Conservation (phyloP, 2,329 filamentous ascomycete genomes). For the Penicillium concentricum region DNA sequence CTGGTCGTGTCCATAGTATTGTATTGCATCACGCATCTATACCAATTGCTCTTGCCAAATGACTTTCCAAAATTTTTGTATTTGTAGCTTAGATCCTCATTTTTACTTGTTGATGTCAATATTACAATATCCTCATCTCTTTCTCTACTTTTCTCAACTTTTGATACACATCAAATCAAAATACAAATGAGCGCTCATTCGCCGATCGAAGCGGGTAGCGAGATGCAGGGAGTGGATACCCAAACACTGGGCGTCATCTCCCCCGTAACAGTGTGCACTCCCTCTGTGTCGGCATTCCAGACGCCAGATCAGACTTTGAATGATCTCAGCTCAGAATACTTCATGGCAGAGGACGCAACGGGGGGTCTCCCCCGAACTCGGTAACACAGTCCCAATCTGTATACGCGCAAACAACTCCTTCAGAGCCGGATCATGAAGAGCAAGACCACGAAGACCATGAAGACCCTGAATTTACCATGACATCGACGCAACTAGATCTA, state of each 20-base stretch:
- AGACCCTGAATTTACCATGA: constrained; percentile 18
- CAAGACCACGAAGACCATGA: constrained; percentile 14
- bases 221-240: constrained; percentile 22
- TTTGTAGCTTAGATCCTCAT: neutral
- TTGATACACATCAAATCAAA: neutral
- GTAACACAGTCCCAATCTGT: constrained; percentile 7
- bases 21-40: neutral
- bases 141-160: neutral
- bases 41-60: neutral
- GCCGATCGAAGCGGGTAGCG: constrained; percentile 19
- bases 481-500: constrained; percentile 18
- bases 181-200: constrained; percentile 15
- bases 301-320: constrained; percentile 33
- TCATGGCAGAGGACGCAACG: constrained; percentile 33
- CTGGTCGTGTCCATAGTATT: neutral
- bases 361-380: constrained; percentile 24
- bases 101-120: neutral
- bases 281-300: constrained; percentile 27
- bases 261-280: constrained; percentile 24
- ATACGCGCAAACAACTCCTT: constrained; percentile 5
- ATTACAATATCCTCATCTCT: neutral
- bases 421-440: constrained; percentile 13
- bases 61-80: neutral
- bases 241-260: constrained; percentile 32
- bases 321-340: constrained; percentile 29